Base-by-base conservation (phyloP, 441 rosid genomes). In the Oxalis stricta region DNA sequence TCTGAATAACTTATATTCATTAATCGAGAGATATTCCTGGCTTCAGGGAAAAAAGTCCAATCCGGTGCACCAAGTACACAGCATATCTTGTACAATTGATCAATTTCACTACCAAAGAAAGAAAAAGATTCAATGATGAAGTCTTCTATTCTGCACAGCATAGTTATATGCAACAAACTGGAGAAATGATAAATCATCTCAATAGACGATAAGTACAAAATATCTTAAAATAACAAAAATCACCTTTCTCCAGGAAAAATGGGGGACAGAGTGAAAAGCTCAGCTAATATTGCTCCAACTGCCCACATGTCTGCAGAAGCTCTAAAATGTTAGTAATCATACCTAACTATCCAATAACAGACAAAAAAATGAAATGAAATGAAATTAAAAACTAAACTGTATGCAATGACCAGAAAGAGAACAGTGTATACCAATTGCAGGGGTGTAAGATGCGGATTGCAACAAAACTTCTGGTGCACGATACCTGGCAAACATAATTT, bases 211-310 rank as follows among this genome's bases (percentile, higher is more conserved):
- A n/a, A n/a, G n/a, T n/a, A n/a, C n/a, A n/a, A n/a, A n/a, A n/a
- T n/a, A n/a, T n/a, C n/a, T n/a, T n/a, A n/a, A n/a, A 14, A 3
- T 18, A 1, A 29, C 30, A 1, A 0, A 44, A 55, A 54, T 66
- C 58, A 79, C 88, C 88, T 76, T 61, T 79, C 88, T 18, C 88
- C 88, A 10, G 88, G 88, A 47, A 79, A 79, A 53, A 79, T 64
- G 7, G 88, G 88, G 26, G 76, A 60, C 22, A 46, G 50, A 20
- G 83, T 71, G 64, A 73, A 76, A 58, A 79, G 84, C 71, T 79
- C 88, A 44, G 83, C 81, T 37, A 79, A 46, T 61, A 79, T 69
- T 29, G 88, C 83, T 41, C 88, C 88, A 60, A 79, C 81, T 28
- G 88, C 88, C 88, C 88, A 79, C 83, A 79, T 73, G 20, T 79